Percentiles rank a stretch among this genome's conserved stretches.
phyloP scores from a whole-genome alignment of 2,329 filamentous ascomycete species.

The Beauveria medogensis region DNA sequence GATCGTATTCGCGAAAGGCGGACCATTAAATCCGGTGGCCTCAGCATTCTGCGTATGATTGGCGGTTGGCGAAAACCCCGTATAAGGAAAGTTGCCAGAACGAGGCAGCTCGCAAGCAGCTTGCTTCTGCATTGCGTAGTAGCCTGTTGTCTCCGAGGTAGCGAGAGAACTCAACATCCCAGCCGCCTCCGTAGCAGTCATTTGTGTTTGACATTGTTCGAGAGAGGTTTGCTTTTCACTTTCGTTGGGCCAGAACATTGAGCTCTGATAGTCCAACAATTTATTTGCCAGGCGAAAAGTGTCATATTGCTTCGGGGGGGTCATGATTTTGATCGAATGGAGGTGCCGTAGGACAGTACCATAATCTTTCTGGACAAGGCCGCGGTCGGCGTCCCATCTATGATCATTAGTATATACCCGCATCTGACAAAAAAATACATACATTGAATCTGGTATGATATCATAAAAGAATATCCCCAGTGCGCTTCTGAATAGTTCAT shows the following conservation, averaged over 20 bases:
- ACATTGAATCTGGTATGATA: background rate
- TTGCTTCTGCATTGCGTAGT: too few species aligned
- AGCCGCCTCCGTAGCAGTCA: background rate
- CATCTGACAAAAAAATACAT: background rate
- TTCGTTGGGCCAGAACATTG: background rate
- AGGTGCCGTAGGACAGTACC: background rate
- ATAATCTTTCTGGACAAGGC: background rate
- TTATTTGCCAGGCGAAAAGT: background rate
- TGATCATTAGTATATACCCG: background rate
- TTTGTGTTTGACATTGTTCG: background rate
- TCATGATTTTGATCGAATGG: background rate
- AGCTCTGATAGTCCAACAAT: background rate
- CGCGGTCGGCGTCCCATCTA: background rate
- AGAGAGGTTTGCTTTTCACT: background rate
- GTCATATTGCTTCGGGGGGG: background rate
- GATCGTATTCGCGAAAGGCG: too few species aligned
- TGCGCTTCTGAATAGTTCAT: background rate
- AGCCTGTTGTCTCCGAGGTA: background rate
- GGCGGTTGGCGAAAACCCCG: too few species aligned
- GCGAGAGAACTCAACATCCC: background rate
- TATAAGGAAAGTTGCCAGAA: too few species aligned
- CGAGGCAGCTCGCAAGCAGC: too few species aligned
- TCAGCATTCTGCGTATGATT: too few species aligned
- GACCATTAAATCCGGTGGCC: too few species aligned
- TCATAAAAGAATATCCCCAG: background rate